Conservation (phyloP, 2,329 filamentous ascomycete species). For the Moelleriella libera region DNA sequence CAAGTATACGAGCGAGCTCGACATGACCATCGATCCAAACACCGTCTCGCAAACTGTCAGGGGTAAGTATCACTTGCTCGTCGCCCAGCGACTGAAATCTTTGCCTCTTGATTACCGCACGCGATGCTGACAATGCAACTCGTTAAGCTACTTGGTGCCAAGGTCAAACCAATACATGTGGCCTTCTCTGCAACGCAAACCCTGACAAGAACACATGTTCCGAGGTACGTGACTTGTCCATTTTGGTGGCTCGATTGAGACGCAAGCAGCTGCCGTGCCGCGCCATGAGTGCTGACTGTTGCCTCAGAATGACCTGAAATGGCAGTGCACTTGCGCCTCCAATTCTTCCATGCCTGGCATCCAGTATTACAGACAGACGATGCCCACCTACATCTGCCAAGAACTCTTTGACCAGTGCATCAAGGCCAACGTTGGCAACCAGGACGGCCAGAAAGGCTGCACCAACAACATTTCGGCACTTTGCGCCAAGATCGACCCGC, state of each 20-base stretch:
- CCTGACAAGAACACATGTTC: constrained; percentile 28
- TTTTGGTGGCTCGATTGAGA: not conserved
- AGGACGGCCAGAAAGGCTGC: constrained; percentile 31
- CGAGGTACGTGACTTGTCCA: constrained; percentile 21
- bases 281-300: not conserved
- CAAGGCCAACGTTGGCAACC: constrained; percentile 22
- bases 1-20: constrained; percentile 28
- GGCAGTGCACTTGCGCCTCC: constrained; percentile 31
- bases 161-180: constrained; percentile 35
- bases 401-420: constrained; percentile 34
- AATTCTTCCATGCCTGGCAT: constrained; percentile 36
- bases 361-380: constrained; percentile 36
- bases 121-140: not conserved
- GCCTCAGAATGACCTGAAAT: constrained; percentile 24
- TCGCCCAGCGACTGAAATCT: not conserved
- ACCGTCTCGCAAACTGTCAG: constrained; percentile 16
- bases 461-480: constrained; percentile 28
- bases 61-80: constrained; percentile 19
- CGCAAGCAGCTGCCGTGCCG: too few species aligned
- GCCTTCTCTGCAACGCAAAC: constrained; percentile 27
- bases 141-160: constrained; percentile 35
- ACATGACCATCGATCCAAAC: constrained; percentile 26
- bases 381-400: constrained; percentile 38
- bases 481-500: constrained; percentile 26
- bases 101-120: too few species aligned